Evolutionary conservation across 805 yeast species (phyloP).

Genomic region (Nakazawaea pomicola): DNA sequence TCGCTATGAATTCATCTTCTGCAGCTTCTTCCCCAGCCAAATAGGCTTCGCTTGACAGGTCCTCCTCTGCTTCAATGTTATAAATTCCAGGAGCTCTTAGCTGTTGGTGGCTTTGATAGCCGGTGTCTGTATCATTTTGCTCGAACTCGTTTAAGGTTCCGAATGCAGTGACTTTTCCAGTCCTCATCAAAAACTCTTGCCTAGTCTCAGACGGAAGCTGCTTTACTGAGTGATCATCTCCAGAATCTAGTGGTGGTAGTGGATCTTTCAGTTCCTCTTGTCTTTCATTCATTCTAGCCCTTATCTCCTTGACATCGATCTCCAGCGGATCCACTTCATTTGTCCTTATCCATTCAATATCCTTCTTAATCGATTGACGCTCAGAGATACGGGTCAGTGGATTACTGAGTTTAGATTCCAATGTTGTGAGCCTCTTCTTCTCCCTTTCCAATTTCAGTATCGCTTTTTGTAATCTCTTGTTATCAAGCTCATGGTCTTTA

Average conservation of each 20-base stretch:
- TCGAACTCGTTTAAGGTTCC: conserved; percentile 62
- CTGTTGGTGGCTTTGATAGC: conserved; percentile 32
- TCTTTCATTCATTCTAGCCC: conserved; percentile 35
- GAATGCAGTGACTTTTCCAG: conserved; percentile 93
- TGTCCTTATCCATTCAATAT: conserved; percentile 44
- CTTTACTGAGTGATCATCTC: conserved; percentile 22
- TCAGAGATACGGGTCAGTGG: conserved; percentile 63
- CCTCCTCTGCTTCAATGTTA: conserved; percentile 11
- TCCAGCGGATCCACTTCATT: conserved; percentile 49
- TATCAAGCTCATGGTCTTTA: conserved; percentile 69
- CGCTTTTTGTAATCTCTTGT: conserved; percentile 69
- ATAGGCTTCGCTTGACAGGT: conserved; percentile 11
- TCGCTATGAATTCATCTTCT: conserved; percentile 15
- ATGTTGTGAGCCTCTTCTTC: conserved; percentile 34
- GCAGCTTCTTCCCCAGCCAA: conserved; percentile 20
- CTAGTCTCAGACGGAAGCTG: conserved; percentile 69
- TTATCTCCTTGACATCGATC: conserved; percentile 61
- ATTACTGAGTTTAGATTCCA: conserved; percentile 44
- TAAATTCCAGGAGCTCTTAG: conserved; percentile 48
- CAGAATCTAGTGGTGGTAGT: conserved; percentile 14
- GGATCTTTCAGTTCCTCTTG: conserved; percentile 31
- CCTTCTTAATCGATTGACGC: conserved; percentile 46
- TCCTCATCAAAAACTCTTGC: conserved; percentile 75
- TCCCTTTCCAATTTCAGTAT: conserved; percentile 39
- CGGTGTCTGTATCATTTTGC: conserved; percentile 27